phyloP scores from a whole-genome alignment of 306 rosid genomes.

The Malus domestica region DNA sequence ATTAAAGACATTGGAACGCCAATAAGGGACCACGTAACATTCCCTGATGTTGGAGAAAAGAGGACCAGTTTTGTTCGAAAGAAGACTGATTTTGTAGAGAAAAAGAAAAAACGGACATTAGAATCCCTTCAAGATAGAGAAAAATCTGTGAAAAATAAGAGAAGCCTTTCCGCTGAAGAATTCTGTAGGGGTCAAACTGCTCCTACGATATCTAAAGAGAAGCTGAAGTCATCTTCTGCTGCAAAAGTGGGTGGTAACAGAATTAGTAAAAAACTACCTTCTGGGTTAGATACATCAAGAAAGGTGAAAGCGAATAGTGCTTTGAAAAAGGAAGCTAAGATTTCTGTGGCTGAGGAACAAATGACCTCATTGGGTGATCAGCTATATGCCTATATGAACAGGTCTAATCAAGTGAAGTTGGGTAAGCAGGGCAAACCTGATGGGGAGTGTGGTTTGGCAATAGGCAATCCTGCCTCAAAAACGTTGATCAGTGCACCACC shows the following conservation, averaged over 20 bases:
- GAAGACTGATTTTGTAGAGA: constrained; percentile 15
- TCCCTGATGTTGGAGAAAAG: constrained; percentile 37
- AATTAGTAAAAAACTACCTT: constrained; percentile 24
- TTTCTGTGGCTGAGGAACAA: constrained; percentile 21
- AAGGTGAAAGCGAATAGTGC: constrained; percentile 31
- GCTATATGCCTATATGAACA: constrained; percentile 21
- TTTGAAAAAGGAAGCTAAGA: constrained; percentile 35
- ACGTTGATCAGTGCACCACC: constrained; percentile 19
- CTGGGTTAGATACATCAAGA: constrained; percentile 32
- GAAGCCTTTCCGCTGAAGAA: constrained; percentile 18
- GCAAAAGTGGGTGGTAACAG: constrained; percentile 26
- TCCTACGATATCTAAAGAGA: constrained; percentile 24
- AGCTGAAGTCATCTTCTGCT: constrained; percentile 25
- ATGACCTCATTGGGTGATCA: constrained; percentile 35
- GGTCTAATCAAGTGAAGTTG: constrained; percentile 26
- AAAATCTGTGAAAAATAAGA: constrained; percentile 30
- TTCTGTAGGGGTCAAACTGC: constrained; percentile 21
- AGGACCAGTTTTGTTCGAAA: constrained; percentile 24
- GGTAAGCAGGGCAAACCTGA: constrained; percentile 27
- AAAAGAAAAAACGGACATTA: constrained; percentile 18
- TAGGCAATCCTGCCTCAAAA: constrained; percentile 25
- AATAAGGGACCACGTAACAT: constrained; percentile 61
- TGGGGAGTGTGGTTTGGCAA: constrained; percentile 21
- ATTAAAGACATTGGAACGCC: constrained; percentile 68
- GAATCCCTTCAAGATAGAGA: constrained; percentile 25